phyloP scores from a whole-genome alignment of 1,284 basidiomycete genomes.

The Trametes versicolor region DNA sequence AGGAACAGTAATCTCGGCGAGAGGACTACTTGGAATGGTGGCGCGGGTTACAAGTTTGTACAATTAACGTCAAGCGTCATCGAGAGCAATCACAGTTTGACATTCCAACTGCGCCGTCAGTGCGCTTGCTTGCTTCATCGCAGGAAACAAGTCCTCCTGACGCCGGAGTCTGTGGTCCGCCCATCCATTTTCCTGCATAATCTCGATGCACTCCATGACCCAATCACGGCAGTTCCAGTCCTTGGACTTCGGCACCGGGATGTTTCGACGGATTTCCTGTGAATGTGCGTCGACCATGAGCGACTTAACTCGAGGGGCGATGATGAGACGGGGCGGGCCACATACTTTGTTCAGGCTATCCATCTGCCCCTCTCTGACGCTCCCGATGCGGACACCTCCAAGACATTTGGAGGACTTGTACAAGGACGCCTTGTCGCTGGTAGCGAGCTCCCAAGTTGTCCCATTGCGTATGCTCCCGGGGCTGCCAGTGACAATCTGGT shows the following conservation, averaged over 20 bases:
- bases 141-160: constrained; percentile 6
- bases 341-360: not conserved
- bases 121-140: constrained; percentile 5
- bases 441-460: not conserved
- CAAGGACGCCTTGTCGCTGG: not conserved
- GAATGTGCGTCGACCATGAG: not conserved
- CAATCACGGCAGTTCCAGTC: constrained; percentile 28
- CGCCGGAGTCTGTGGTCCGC: not conserved
- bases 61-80: not conserved
- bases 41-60: not conserved
- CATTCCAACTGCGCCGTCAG: not conserved
- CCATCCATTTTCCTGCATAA: constrained; percentile 18
- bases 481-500: constrained; percentile 12
- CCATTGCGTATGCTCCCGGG: not conserved
- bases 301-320: not conserved
- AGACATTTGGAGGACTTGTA: constrained; percentile 16
- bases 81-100: not conserved
- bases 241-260: not conserved
- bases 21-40: not conserved
- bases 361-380: constrained; percentile 5
- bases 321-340: not conserved
- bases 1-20: not conserved
- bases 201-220: constrained; percentile 18
- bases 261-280: not conserved
- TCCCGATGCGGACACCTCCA: constrained; percentile 25